Evolutionary conservation across 164 flowering plant species (phyloP).

Genomic region (Vitis rupestris): DNA sequence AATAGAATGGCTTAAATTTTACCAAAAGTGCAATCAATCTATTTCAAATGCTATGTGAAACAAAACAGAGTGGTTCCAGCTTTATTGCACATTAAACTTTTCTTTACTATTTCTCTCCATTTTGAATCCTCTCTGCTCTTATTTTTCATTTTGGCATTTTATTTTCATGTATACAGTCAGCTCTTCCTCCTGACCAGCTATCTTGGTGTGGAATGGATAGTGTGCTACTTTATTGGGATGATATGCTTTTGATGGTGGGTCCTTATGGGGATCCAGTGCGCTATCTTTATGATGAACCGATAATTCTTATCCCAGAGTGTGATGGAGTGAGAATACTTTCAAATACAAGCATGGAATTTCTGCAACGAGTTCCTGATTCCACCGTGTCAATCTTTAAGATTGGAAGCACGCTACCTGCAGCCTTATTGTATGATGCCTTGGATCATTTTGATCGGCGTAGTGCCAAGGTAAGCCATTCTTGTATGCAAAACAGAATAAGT

Average conservation of each 20-base stretch:
- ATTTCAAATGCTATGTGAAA: neutral
- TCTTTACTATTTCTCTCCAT: neutral
- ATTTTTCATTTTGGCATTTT: conserved; percentile 1
- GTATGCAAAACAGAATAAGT: neutral
- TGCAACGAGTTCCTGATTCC: conserved; percentile 92
- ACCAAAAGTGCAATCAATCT: too few relatives aligned
- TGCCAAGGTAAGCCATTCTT: conserved; percentile 66
- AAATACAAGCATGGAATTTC: conserved; percentile 85
- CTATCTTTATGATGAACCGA: conserved; percentile 88
- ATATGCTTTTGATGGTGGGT: conserved; percentile 91
- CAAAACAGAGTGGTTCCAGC: neutral
- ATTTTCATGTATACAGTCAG: conserved; percentile 49
- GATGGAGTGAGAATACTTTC: conserved; percentile 97
- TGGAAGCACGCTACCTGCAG: conserved; percentile 92
- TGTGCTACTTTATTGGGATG: conserved; percentile 94
- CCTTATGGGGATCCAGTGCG: conserved; percentile 79
- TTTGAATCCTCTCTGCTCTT: neutral
- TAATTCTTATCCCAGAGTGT: conserved; percentile 86
- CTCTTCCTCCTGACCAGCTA: conserved; percentile 91
- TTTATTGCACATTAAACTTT: neutral
- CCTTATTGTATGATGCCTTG: conserved; percentile 90
- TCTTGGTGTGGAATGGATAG: conserved; percentile 98
- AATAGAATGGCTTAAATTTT: too few relatives aligned
- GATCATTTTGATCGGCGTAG: conserved; percentile 94
- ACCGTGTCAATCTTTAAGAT: conserved; percentile 88